Evolutionary conservation across 768 basidiomycete species (phyloP).

Genomic region (Tylopilus vinaceipallidus): DNA sequence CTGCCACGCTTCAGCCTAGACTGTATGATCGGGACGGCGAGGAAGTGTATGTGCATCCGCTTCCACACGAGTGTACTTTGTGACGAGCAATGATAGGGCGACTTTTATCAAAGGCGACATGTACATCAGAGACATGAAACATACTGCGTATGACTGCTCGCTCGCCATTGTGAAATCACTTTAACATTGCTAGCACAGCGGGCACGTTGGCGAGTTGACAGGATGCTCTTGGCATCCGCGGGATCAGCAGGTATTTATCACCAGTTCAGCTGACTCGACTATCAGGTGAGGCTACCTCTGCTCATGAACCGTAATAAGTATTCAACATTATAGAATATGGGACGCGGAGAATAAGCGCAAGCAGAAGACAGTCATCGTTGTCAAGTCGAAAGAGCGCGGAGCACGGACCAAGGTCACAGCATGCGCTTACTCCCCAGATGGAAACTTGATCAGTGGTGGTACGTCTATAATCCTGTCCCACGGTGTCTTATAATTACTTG

Average conservation of each 20-base stretch:
- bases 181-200: slow-evolving; percentile 46
- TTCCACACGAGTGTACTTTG: slow-evolving; percentile 30
- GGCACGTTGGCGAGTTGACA: slow-evolving; percentile 90
- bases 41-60: slow-evolving; percentile 65
- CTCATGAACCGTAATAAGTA: not conserved
- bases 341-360: slow-evolving; percentile 89
- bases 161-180: slow-evolving; percentile 3
- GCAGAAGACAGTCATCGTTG: slow-evolving; percentile 94
- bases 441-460: slow-evolving; percentile 89
- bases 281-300: slow-evolving; percentile 60
- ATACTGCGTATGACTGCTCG: slow-evolving; percentile 95
- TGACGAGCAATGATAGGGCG: slow-evolving; percentile 60
- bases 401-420: slow-evolving; percentile 87
- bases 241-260: slow-evolving; percentile 81
- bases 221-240: slow-evolving; percentile 93
- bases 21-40: slow-evolving; percentile 92
- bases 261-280: slow-evolving; percentile 93
- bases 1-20: slow-evolving; percentile 85
- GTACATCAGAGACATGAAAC: slow-evolving; percentile 98
- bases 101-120: slow-evolving; percentile 93
- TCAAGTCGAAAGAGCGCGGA: slow-evolving; percentile 94
- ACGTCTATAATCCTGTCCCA: slow-evolving; percentile 26
- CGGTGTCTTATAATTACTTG: slow-evolving; percentile 1
- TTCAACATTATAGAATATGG: slow-evolving; percentile 70
- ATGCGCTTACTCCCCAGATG: slow-evolving; percentile 88